Evolutionary conservation across 1,284 basidiomycete species (phyloP), one percentile per base, ranked within the genome.

Genomic region (Ustilago sp.): DNA sequence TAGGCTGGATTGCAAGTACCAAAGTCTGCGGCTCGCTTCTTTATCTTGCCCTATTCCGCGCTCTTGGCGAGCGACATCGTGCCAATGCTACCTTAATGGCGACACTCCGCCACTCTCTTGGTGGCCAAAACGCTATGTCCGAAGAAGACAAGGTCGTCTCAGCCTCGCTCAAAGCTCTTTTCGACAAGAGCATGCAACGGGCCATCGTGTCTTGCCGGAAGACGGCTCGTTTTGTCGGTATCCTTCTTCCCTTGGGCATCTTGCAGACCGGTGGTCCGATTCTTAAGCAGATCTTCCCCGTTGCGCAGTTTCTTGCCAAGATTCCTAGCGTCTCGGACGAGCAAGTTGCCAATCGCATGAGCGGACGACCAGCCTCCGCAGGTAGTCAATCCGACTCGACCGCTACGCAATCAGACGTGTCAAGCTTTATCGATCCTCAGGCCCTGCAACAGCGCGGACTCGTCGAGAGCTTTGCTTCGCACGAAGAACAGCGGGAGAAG

Each of bases 271-370:
- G 80, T 32, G 80, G 81, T 8, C 67, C 77, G 19, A 28, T 82
- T 5, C 58, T 77, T 7, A 70, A 74, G 55, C 78, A 78, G 51
- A 63, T 83, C 58, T 76, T 79, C 59, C 75, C 78, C 19, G 71
- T 82, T 4, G 75, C 81, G 1, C 78, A 80, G 39, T 83, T 82
- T 57, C 69, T 83, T 19, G 80, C 77, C 48, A 73, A 73, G 63
- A 77, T 77, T 12, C 67, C 74, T 1, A 72, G 68, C 54, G 69
- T 73, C 6, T 62, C 75, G 38, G 63, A 80, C 28, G 68, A 73
- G 64, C 61, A 74, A 47, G 52, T 67, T 15, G 64, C 60, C 7
- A 56, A 50, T 43, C 66, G 58, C n/a, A 61, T 64, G 58, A 32
- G 28, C 34, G 63, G 45, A 3, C 61, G 50, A n/a, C 35, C 36